Percentiles rank a stretch among this genome's conserved stretches.
Evolutionary conservation across 192 early-diverging fungal species (phyloP).

Genomic region (Dissophora globulifera): DNA sequence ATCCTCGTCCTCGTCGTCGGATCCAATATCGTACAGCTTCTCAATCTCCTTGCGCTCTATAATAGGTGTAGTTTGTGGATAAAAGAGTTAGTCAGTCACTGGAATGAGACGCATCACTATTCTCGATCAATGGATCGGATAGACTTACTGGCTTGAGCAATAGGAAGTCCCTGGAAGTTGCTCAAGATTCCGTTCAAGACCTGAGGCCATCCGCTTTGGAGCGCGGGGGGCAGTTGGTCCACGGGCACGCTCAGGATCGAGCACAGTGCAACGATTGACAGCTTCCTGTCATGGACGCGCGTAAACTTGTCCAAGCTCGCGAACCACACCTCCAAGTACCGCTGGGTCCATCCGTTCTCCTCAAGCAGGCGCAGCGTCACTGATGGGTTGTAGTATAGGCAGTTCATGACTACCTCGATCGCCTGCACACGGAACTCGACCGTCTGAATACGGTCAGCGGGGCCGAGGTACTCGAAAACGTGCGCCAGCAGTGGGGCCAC

Average conservation of each 20-base stretch:
- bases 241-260: slow-evolving; percentile 78
- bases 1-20: slow-evolving; percentile 70
- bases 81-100: too few species aligned
- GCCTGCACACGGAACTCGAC: slow-evolving; percentile 76
- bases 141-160: slow-evolving; percentile 67
- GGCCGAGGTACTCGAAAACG: slow-evolving; percentile 70
- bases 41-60: slow-evolving; percentile 67
- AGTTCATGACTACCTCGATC: slow-evolving; percentile 86
- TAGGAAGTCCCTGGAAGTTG: slow-evolving; percentile 79
- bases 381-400: slow-evolving; percentile 87
- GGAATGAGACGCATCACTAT: too few species aligned
- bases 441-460: slow-evolving; percentile 68
- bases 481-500: slow-evolving; percentile 78
- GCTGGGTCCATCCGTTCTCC: slow-evolving; percentile 78
- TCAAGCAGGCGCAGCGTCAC: slow-evolving; percentile 82
- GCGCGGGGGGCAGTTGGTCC: slow-evolving; percentile 73
- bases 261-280: slow-evolving; percentile 83
- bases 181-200: slow-evolving; percentile 76
- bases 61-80: too few species aligned
- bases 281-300: slow-evolving; percentile 95
- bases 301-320: slow-evolving; percentile 74
- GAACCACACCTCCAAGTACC: slow-evolving; percentile 85
- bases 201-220: slow-evolving; percentile 80
- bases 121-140: neutral
- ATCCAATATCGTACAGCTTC: slow-evolving; percentile 66